These are phyloP conservation scores for Eimeria maxima DNA, from an alignment of 169 alveolate species.

Conservation along the genomic window DNA sequence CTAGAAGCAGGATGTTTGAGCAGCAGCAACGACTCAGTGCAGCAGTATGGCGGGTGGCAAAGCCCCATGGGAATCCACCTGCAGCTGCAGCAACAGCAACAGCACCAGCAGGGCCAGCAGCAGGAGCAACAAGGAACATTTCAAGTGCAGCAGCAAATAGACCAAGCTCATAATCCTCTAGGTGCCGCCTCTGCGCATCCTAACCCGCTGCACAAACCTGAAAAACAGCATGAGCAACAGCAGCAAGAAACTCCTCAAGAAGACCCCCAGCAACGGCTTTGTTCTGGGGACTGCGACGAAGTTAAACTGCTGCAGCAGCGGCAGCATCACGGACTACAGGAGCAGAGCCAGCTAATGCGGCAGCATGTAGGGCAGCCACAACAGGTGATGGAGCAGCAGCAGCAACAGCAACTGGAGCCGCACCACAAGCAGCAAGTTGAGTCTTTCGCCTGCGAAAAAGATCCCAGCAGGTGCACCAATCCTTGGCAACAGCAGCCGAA, in stretches of 20 bases:
- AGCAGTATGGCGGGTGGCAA: not conserved
- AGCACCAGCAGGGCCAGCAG: constrained; percentile 42
- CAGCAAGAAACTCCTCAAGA: constrained; percentile 9
- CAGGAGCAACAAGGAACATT: not conserved
- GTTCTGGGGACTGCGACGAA: not conserved
- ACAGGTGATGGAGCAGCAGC: not conserved
- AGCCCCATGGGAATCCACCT: not conserved
- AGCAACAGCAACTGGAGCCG: not conserved
- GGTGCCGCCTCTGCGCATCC: not conserved
- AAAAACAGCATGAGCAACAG: constrained; percentile 4
- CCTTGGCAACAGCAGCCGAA: constrained; percentile 35
- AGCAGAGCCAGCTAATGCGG: constrained; percentile 9
- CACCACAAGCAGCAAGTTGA: not conserved
- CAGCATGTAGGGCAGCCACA: not conserved
- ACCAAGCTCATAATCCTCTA: not conserved
- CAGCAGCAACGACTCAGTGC: not conserved
- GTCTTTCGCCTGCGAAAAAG: not conserved
- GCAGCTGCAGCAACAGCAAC: constrained; percentile 49
- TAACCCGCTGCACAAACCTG: not conserved
- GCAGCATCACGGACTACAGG: not conserved
- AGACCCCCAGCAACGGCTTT: not conserved
- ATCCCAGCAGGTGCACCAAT: not conserved
- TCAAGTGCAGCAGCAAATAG: constrained; percentile 44
- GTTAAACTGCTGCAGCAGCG: not conserved
- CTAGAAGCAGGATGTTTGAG: not conserved